These are phyloP conservation scores for Candida cerambycidarum DNA, from an alignment of 805 yeast species.

Conservation along the genomic window DNA sequence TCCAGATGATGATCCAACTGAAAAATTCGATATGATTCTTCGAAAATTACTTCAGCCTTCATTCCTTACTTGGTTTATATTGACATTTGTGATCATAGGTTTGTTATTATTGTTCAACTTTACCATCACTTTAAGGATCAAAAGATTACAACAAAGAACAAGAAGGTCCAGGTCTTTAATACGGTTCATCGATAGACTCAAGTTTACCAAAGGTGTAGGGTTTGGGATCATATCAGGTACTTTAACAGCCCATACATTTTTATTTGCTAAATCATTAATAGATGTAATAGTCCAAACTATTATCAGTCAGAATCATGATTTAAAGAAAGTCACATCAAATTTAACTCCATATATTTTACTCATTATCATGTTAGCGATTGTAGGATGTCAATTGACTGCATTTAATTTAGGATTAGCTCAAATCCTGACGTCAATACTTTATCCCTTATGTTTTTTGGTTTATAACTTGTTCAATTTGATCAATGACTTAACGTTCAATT, in stretches of 20 bases:
- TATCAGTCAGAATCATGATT: conserved; percentile 26
- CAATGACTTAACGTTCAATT: conserved; percentile 55
- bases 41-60: conserved; percentile 33
- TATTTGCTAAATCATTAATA: conserved; percentile 81
- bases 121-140: conserved; percentile 14
- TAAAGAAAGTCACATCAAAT: conserved; percentile 19
- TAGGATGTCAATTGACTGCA: conserved; percentile 69
- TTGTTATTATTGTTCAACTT: conserved; percentile 25
- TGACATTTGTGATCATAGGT: conserved; percentile 31
- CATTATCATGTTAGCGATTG: conserved; percentile 54
- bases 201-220: conserved; percentile 53
- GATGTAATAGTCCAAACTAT: conserved; percentile 58
- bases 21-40: conserved; percentile 42
- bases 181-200: conserved; percentile 19
- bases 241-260: conserved; percentile 79
- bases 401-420: conserved; percentile 71
- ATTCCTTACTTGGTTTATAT: conserved; percentile 59
- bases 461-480: conserved; percentile 65
- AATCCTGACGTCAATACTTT: conserved; percentile 72
- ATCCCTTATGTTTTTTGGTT: conserved; percentile 82
- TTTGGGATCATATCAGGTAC: conserved; percentile 74
- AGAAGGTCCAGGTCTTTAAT: conserved; percentile 12
- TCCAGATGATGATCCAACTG: conserved; percentile 20
- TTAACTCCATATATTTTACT: conserved; percentile 46
- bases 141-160: conserved; percentile 6